Evolutionary conservation across 1,139 yeast species (phyloP), one percentile per base, ranked within the genome.

Genomic region (Geotrichum candidum): DNA sequence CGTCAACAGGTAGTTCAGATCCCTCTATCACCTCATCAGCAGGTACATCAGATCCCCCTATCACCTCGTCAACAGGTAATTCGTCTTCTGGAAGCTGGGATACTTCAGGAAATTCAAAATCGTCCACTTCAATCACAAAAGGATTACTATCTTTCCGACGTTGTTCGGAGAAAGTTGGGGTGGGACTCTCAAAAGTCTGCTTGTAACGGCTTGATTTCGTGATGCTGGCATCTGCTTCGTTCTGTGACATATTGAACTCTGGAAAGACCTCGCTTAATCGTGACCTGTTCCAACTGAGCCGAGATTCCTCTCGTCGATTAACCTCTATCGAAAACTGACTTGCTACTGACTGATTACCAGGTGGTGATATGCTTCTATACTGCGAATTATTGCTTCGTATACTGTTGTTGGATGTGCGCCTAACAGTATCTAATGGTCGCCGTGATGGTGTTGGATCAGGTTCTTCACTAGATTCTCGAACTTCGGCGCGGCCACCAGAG

Each of bases 201-300:
- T 18, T 50, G 2, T 35, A 50, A 41, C 33, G 25, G 10, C 22
- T 23, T 27, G 41, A 22, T 23, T 31, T 53, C 31, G 29, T 25
- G 11, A 3, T 45, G 10, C 29, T 35, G 51, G 27, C 56, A 6
- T 35, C 55, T 10, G 31, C 56, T 11, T 59, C 58, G 7, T 29
- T 31, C 41, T 59, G 64, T 3, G 64, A 59, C 4, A 56, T 29
- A 35, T 59, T 53, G 51, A 62, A 59, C 23, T 62, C 64, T 18
- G 64, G 62, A 53, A 62, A 59, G n/a, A 18, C 54, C 45, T 62
- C 62, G 53, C 64, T 62, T 51, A 62, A 33, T 29, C 64, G 54
- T 18, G 60, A 4, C 4, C 23, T 51, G 5, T 45, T 48, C 10
- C 52, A 27, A 31, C 64, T 59, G 4, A 62, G 58, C 23, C 62